Evolutionary conservation across 148 eudicot genomes (phyloP).

Genomic region (Vaccinium macrocarpon): DNA sequence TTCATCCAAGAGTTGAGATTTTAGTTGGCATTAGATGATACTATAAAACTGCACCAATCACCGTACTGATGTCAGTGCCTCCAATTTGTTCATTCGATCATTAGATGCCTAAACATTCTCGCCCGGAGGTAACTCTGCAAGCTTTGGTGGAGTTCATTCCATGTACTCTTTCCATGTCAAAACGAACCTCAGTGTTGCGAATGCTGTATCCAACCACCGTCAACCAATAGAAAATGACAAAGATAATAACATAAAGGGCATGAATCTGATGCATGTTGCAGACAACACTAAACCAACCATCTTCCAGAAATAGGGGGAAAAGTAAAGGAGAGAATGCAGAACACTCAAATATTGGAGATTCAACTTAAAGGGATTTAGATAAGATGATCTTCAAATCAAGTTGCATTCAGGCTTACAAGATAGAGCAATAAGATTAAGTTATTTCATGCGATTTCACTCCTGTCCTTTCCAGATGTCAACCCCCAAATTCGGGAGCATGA

Average conservation of each 20-base stretch:
- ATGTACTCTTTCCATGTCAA: constrained; percentile 80
- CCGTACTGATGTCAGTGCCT: neutral
- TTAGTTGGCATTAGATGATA: neutral
- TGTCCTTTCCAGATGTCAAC: neutral
- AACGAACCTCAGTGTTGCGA: constrained; percentile 74
- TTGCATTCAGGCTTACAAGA: neutral
- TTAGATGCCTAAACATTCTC: constrained; percentile 38
- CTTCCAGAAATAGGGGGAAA: neutral
- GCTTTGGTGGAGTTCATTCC: constrained; percentile 57
- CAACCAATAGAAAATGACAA: constrained; percentile 48
- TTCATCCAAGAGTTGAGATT: neutral
- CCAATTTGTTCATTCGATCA: constrained; percentile 1
- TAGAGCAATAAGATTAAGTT: neutral
- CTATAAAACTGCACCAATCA: neutral
- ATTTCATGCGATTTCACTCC: neutral
- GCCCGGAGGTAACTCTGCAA: constrained; percentile 78
- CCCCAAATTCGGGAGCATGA: too few species aligned
- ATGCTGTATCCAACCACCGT: constrained; percentile 89
- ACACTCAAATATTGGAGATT: neutral
- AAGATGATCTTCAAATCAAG: constrained; percentile 1
- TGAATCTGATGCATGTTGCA: neutral
- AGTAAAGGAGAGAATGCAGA: neutral
- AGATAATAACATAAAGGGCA: constrained; percentile 1
- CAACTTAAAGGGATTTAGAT: neutral
- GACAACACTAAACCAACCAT: neutral